Percentiles rank a stretch among this genome's conserved stretches.
phyloP scores from a whole-genome alignment of 1,284 basidiomycete species.

The Ustilago esculenta region DNA sequence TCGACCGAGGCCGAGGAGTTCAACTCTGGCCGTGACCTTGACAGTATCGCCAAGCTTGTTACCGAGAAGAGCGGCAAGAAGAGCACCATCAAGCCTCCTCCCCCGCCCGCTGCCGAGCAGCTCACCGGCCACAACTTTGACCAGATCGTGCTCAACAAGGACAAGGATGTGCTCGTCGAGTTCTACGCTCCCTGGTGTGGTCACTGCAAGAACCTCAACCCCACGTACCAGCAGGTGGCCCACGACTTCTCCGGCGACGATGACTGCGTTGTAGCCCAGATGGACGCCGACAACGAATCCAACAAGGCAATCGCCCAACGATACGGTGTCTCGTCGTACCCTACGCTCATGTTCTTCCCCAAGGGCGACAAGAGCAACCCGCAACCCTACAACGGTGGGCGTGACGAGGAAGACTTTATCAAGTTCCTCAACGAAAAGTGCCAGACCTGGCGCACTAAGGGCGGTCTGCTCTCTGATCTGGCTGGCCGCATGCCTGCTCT shows the following conservation, averaged over 20 bases:
- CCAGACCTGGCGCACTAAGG: constrained; percentile 81
- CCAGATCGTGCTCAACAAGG: constrained; percentile 79
- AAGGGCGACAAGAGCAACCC: constrained; percentile 73
- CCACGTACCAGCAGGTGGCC: constrained; percentile 89
- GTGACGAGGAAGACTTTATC: constrained; percentile 76
- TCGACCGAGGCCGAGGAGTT: constrained; percentile 74
- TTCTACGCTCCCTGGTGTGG: constrained; percentile 91
- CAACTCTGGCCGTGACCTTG: constrained; percentile 81
- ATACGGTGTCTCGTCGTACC: constrained; percentile 79
- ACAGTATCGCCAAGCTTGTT: constrained; percentile 78
- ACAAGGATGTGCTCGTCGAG: constrained; percentile 94
- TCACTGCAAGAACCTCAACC: constrained; percentile 91
- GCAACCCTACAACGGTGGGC: constrained; percentile 76
- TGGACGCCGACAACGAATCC: constrained; percentile 84
- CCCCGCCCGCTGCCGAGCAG: constrained; percentile 77
- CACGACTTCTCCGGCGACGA: constrained; percentile 82
- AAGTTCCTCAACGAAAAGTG: constrained; percentile 82
- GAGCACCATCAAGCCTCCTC: constrained; percentile 83
- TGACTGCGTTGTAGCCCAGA: constrained; percentile 83
- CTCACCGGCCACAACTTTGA: constrained; percentile 84
- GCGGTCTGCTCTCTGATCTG: constrained; percentile 81
- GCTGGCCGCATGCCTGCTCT: constrained; percentile 84
- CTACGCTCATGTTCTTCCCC: constrained; percentile 89
- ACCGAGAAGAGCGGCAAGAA: constrained; percentile 80
- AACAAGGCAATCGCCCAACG: constrained; percentile 80